These are phyloP conservation scores for Leccinum boreale DNA, from an alignment of 768 basidiomycete genomes.

Conservation along the genomic window DNA sequence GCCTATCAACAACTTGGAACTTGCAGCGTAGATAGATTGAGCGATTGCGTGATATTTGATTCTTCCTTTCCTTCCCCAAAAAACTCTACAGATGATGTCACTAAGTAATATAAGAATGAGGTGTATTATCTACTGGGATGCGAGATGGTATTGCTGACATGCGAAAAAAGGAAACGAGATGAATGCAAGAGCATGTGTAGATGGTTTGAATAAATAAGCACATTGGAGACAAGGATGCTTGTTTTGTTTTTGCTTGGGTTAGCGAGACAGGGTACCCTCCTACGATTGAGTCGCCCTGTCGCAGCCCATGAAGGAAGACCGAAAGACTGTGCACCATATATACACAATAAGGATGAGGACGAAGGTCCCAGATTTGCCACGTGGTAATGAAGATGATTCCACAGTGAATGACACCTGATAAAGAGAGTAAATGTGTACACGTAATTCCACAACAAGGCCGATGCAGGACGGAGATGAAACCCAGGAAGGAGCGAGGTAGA, in stretches of 20 bases:
- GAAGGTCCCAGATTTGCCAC: neutral
- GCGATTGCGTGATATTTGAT: constrained; percentile 12
- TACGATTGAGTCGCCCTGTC: constrained; percentile 6
- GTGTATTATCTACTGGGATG: constrained; percentile 18
- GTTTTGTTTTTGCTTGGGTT: neutral
- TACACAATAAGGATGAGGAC: constrained; percentile 20
- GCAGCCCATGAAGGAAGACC: neutral
- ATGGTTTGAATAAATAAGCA: neutral
- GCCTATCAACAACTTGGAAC: neutral
- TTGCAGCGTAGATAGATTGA: neutral
- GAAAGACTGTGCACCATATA: constrained; percentile 11
- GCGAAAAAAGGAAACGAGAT: neutral
- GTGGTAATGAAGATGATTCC: neutral
- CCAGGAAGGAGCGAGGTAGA: constrained; percentile 11
- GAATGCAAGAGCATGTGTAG: constrained; percentile 2
- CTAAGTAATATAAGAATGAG: constrained; percentile 19
- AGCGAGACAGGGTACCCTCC: constrained; percentile 1
- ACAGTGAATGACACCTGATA: constrained; percentile 12
- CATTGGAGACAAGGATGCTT: neutral
- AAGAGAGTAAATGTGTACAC: constrained; percentile 26
- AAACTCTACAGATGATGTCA: constrained; percentile 23
- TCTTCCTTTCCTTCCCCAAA: constrained; percentile 6
- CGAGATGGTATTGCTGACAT: constrained; percentile 3
- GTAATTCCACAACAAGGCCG: constrained; percentile 32
- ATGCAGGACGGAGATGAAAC: constrained; percentile 18